Evolutionary conservation across 768 basidiomycete species (phyloP), one percentile per base, ranked within the genome.

Genomic region (Pulveroboletus sp.): DNA sequence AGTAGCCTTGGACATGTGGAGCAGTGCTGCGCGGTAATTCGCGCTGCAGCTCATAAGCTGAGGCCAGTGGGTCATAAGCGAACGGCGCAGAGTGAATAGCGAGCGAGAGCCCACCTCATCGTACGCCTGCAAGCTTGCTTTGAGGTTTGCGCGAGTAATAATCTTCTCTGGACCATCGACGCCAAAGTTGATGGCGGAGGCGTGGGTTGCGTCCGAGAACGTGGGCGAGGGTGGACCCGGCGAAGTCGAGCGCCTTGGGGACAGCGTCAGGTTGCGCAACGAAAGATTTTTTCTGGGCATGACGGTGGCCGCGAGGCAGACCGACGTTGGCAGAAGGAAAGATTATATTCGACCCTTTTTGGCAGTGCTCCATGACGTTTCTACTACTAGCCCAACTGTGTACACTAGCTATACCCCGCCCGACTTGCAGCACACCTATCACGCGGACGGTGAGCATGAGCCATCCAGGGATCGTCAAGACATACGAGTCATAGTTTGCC

Each of bases 1-100:
- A 8, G 90, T 90, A 17, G 84, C 90, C 46, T 81, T 82, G 32
- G 89, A 87, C 81, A 95, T 84, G 24, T 80, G 78, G 50, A 91
- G 68, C 47, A 97, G 75, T 17, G 90, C 90, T 17, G 81, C 72
- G 46, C 92, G 86, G 73, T 95, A 97, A 39, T 75, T 78, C 32
- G 89, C 81, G 48, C 87, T 87, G 49, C 81, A 76, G 53, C 69
- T 78, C 73, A 94, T 78, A 45, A 97, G 75, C 89, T 94, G 60
- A 47, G 48, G 52, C 47, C 46, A 42, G 53, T 56, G 53, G n/a
- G 55, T 62, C n/a, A 61, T 56, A 44, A 45, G n/a, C n/a, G 39
- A 12, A 45, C 17, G 33, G 4, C 34, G 43, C 23, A 19, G 24
- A n/a, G 11, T 35, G 34, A 42, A 16, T 27, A 29, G 45, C n/a